Percentiles rank a stretch among this genome's conserved stretches.
phyloP scores from a whole-genome alignment of 1,139 yeast species.

The Nakaseomyces uthaithaninus region DNA sequence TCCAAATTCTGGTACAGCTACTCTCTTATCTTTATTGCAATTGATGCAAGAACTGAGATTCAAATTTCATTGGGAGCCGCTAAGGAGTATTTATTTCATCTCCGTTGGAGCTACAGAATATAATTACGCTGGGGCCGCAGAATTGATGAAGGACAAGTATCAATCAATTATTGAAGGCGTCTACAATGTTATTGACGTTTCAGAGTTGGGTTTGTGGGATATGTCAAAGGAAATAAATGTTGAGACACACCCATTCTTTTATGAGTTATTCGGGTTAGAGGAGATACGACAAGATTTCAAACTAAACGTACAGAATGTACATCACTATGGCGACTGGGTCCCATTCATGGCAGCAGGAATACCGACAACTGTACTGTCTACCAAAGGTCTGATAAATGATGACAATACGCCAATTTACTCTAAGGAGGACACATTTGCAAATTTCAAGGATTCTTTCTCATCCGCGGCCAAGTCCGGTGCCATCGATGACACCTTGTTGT shows the following conservation, averaged over 20 bases:
- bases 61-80: slow-evolving; percentile 72
- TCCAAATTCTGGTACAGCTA: slow-evolving; percentile 69
- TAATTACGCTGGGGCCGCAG: slow-evolving; percentile 78
- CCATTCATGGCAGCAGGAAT: slow-evolving; percentile 49
- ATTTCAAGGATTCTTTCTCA: background rate
- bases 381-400: slow-evolving; percentile 24
- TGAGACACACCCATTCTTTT: slow-evolving; percentile 61
- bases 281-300: slow-evolving; percentile 10
- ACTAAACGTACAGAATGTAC: slow-evolving; percentile 24
- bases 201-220: slow-evolving; percentile 39
- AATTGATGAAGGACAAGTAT: slow-evolving; percentile 58
- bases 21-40: slow-evolving; percentile 64
- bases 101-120: slow-evolving; percentile 84
- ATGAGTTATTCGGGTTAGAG: slow-evolving; percentile 31
- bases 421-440: slow-evolving; percentile 1
- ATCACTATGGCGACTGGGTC: slow-evolving; percentile 47
- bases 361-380: slow-evolving; percentile 4
- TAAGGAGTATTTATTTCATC: slow-evolving; percentile 72
- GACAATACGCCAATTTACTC: background rate
- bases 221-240: slow-evolving; percentile 57
- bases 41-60: slow-evolving; percentile 61
- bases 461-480: background rate
- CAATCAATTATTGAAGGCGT: slow-evolving; percentile 53
- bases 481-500: background rate
- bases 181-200: slow-evolving; percentile 64